Evolutionary conservation across 495 filamentous ascomycete species (phyloP), one percentile per base, ranked within the genome.

Genomic region (Tuber umbilicatum): DNA sequence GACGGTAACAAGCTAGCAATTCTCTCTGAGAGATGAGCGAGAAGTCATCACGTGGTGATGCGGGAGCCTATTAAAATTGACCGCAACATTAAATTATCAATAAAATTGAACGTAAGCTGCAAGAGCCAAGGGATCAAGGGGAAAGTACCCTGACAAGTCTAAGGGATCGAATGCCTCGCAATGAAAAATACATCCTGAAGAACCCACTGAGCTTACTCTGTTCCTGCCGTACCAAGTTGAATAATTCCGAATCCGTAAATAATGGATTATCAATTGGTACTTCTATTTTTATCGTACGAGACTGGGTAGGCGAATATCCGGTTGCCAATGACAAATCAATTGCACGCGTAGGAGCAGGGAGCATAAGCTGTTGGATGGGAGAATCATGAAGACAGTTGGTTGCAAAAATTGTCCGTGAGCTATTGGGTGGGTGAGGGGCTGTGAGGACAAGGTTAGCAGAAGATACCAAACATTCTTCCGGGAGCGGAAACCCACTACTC

Each of bases 181-280:
- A 45, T 10, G 77, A 79, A 19, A 79, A 41, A 43, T 45, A 68
- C 55, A 69, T 55, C 21, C 75, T 68, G 55, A 75, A 79, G 41
- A 78, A 69, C 1, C 77, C 77, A 19, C 71, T 75, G n/a, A 78
- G 71, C 23, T 40, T 72, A 31, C 67, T 68, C 45, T 78, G 72
- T 21, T 74, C 68, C 21, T 39, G 68, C 21, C 47, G 55, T 68
- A 78, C 64, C 41, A 74, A 68, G 27, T 72, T 43, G 31, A 79
- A 74, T 17, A 79, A 40, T 7, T 79, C 55, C 35, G 69, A 47
- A 41, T 78, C 77, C 4, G 27, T 64, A 7, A 64, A 64, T 14
- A 14, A 31, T 17, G 55, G 55, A 64, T 64, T 19, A 7, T 16
- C 27, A 35, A 64, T 16, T 16, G 55, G 55, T 5, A 64, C 12